Conservation (phyloP, 2,329 filamentous ascomycete genomes). For the Colletotrichum lindemuthianum region DNA sequence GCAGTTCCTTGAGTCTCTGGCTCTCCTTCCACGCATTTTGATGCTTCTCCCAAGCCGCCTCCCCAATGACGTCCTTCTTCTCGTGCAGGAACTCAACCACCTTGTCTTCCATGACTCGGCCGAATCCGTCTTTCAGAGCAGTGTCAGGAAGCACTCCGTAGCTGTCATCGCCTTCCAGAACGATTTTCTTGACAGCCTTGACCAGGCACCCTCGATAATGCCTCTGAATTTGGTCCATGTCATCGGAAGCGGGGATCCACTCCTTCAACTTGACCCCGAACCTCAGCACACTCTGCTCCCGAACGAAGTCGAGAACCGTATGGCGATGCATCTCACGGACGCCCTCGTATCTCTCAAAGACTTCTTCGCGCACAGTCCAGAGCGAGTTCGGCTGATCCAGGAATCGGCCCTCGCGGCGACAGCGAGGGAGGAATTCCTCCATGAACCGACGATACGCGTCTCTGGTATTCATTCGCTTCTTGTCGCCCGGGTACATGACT, state of each 20-base stretch:
- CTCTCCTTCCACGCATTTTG: slow-evolving; percentile 10
- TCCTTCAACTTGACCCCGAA: slow-evolving; percentile 37
- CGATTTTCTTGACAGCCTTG: slow-evolving; percentile 59
- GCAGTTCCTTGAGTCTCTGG: neutral
- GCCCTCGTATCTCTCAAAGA: slow-evolving; percentile 60
- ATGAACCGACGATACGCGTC: slow-evolving; percentile 69
- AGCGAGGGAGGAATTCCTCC: slow-evolving; percentile 69
- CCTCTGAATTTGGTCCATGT: slow-evolving; percentile 19
- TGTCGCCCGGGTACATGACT: slow-evolving; percentile 57
- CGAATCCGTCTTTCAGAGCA: slow-evolving; percentile 2
- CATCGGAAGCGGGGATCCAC: slow-evolving; percentile 6
- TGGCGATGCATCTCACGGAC: slow-evolving; percentile 55
- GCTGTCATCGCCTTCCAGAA: slow-evolving; percentile 55
- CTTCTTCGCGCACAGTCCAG: slow-evolving; percentile 60
- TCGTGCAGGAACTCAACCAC: slow-evolving; percentile 16
- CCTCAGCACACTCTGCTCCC: slow-evolving; percentile 47
- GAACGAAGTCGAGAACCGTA: slow-evolving; percentile 53
- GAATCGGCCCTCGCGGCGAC: slow-evolving; percentile 53
- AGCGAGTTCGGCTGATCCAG: slow-evolving; percentile 45
- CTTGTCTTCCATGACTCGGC: slow-evolving; percentile 3
- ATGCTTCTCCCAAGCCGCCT: slow-evolving; percentile 1
- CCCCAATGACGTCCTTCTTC: neutral
- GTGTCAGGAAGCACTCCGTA: slow-evolving; percentile 48
- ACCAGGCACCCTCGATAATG: slow-evolving; percentile 47
- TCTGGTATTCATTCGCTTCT: slow-evolving; percentile 63